phyloP scores from a whole-genome alignment of 441 rosid genomes.

The Bocquillonia castaneifolia region DNA sequence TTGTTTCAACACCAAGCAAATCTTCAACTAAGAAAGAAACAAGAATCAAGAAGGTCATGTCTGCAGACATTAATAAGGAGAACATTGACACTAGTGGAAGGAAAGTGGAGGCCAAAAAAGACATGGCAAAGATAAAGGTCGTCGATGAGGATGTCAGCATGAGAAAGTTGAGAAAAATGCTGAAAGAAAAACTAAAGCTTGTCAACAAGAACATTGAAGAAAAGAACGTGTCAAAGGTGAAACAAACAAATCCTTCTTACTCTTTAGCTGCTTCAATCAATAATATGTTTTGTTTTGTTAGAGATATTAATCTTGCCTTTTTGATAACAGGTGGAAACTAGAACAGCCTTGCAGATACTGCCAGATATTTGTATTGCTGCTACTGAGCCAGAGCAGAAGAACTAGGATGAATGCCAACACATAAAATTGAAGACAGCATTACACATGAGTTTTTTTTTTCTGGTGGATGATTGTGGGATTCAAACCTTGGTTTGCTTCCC shows the following conservation, averaged over 20 bases:
- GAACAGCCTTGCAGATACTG: constrained; percentile 36
- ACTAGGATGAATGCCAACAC: constrained; percentile 4
- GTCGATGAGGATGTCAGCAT: constrained; percentile 32
- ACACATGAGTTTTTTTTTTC: background rate
- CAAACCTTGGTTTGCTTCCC: background rate
- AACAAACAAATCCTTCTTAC: background rate
- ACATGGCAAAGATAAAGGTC: constrained; percentile 17
- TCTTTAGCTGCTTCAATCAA: no score
- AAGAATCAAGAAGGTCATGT: constrained; percentile 16
- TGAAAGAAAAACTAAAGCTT: constrained; percentile 29
- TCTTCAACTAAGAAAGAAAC: constrained; percentile 28
- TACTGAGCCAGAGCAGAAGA: constrained; percentile 18
- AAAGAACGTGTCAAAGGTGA: constrained; percentile 11
- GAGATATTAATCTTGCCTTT: background rate
- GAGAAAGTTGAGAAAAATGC: constrained; percentile 38
- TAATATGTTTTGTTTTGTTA: background rate
- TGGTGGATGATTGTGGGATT: background rate
- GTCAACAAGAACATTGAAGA: constrained; percentile 13
- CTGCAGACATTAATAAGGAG: constrained; percentile 32
- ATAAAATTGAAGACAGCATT: background rate
- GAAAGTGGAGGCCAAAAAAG: constrained; percentile 21
- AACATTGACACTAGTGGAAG: constrained; percentile 23
- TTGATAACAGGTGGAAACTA: constrained; percentile 20
- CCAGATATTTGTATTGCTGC: constrained; percentile 28
- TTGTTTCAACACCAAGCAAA: constrained; percentile 24